Conservation (phyloP, 495 filamentous ascomycete genomes). For the Acidomyces sp. region DNA sequence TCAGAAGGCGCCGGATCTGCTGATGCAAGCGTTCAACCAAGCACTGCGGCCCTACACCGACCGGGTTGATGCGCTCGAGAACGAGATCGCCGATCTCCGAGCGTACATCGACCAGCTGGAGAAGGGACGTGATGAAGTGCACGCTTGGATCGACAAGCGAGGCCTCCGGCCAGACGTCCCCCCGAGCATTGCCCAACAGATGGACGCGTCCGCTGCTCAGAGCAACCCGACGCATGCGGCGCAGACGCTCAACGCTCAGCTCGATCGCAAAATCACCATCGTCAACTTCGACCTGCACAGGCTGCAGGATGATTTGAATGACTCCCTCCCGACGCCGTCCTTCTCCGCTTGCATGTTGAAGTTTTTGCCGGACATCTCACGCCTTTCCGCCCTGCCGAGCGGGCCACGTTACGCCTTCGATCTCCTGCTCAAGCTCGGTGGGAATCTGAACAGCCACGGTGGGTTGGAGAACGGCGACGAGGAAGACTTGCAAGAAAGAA, state of each 20-base stretch:
- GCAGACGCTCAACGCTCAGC: conserved; percentile 36
- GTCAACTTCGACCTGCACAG: conserved; percentile 43
- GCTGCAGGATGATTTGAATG: conserved; percentile 39
- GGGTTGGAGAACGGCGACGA: conserved; percentile 34
- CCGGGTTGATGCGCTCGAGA: conserved; percentile 34
- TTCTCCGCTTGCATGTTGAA: conserved; percentile 37
- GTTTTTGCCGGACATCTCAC: conserved; percentile 36
- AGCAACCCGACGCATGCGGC: conserved; percentile 24
- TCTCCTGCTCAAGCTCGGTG: conserved; percentile 39
- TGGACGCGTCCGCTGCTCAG: conserved; percentile 32
- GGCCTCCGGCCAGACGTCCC: conserved; percentile 40
- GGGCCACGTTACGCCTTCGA: conserved; percentile 37
- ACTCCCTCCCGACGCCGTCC: conserved; percentile 30
- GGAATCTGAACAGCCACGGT: conserved; percentile 39
- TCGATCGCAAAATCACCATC: conserved; percentile 43
- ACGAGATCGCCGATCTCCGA: conserved; percentile 32
- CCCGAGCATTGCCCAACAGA: conserved; percentile 35
- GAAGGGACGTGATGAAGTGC: conserved; percentile 34
- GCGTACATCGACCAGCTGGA: conserved; percentile 34
- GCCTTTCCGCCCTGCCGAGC: conserved; percentile 31
- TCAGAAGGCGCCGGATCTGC: conserved; percentile 34
- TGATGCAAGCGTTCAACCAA: conserved; percentile 38
- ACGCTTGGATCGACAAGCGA: conserved; percentile 40
- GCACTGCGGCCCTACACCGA: conserved; percentile 36
- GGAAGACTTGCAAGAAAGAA: conserved; percentile 30